Evolutionary conservation across 305 asterid species (phyloP), one percentile per base, ranked within the genome.

Genomic region (Fraxinus velutina): DNA sequence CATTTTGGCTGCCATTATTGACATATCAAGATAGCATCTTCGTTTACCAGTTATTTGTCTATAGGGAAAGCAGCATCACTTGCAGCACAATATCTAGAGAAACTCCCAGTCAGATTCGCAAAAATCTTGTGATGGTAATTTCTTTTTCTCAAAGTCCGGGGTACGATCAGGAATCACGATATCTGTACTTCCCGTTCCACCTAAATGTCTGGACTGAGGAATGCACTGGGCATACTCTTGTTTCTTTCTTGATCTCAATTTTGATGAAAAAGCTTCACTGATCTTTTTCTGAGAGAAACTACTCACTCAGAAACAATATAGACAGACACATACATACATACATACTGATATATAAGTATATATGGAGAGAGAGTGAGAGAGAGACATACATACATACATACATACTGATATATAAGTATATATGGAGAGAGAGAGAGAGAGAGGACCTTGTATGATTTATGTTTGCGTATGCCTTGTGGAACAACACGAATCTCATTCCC

Each of bases 61-160:
- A 4, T 15, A 50, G 8, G 62, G 62, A 52, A n/a, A 52, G 22
- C 85, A 74, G 76, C 22, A 15, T 44, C 30, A 80, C 36, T 66
- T 77, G 52, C 83, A 76, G 62, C 70, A 66, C 57, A 60, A 73
- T 32, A 75, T 57, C 87, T 88, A 94, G 22, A 94, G 87, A 77
- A 94, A 86, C 89, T 92, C 98, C 98, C 97, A 94, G 34, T 91
- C 97, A 15, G 94, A 88, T 80, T 93, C 98, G 33, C 84, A 78
- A 42, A 81, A 83, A 77, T 52, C 87, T 30, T 52, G 82, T 84
- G 44, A 79, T 34, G 85, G 57, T 47, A 70, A 52, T 32, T 55
- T 75, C 78, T 73, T 52, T 77, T 74, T 5, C 24, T 74, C 78
- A 4, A 85, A 73, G 33, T 84, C 83, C 72, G 32, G 68, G 29